Percentiles rank a stretch among this genome's conserved stretches.
Evolutionary conservation across 345 rosid species (phyloP).

Genomic region (Ceriops tagal): DNA sequence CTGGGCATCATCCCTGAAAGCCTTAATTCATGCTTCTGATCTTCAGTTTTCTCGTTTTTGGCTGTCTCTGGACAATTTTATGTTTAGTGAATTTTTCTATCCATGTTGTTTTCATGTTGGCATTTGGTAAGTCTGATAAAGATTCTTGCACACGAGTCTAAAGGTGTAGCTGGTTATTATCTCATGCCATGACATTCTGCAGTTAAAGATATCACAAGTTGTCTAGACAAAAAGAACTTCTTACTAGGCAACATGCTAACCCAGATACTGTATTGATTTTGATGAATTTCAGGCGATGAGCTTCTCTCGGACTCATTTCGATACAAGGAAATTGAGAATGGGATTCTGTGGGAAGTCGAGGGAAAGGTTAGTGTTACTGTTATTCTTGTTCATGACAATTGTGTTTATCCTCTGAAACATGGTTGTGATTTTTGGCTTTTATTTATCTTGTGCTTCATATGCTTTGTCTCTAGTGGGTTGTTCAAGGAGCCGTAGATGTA

Average conservation of each 20-base stretch:
- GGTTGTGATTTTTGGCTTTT: background rate
- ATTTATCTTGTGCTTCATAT: background rate
- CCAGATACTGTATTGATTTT: background rate
- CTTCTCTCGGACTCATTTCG: slow-evolving; percentile 90
- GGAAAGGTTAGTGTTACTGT: slow-evolving; percentile 59
- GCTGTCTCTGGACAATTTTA: too few species aligned
- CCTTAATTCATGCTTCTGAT: too few species aligned
- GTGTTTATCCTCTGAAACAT: too few species aligned
- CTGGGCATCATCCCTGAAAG: too few species aligned
- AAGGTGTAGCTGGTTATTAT: too few species aligned
- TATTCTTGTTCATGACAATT: too few species aligned
- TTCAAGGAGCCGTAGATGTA: slow-evolving; percentile 64
- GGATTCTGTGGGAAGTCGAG: slow-evolving; percentile 78
- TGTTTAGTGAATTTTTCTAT: too few species aligned
- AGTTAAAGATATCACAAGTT: background rate
- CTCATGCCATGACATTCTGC: too few species aligned
- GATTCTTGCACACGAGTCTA: too few species aligned
- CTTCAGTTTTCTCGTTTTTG: too few species aligned
- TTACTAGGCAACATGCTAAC: background rate
- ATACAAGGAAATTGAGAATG: slow-evolving; percentile 71
- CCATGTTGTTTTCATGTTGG: too few species aligned
- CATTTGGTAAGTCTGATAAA: too few species aligned
- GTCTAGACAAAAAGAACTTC: background rate
- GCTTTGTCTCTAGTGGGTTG: slow-evolving; percentile 61
- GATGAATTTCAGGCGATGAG: slow-evolving; percentile 26